Evolutionary conservation across 169 alveolate genomes (phyloP).

Genomic region (Miamiensis avidus): DNA sequence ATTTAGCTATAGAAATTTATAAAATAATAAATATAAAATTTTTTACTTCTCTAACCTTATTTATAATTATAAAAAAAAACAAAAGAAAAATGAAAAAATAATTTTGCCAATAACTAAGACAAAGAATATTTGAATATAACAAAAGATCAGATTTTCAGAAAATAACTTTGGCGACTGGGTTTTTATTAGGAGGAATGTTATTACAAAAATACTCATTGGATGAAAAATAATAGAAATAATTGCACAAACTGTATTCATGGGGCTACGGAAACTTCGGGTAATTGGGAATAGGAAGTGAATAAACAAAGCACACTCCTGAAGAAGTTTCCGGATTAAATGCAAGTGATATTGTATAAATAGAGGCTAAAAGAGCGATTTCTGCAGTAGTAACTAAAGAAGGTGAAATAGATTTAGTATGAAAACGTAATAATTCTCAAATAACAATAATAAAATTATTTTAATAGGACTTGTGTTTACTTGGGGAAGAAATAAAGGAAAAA

Average conservation of each 20-base stretch:
- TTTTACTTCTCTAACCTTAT: too few relatives aligned
- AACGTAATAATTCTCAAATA: too few relatives aligned
- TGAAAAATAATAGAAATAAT: not conserved
- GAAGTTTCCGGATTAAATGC: not conserved
- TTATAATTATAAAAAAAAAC: too few relatives aligned
- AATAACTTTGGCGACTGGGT: not conserved
- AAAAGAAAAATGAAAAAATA: too few relatives aligned
- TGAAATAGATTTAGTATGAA: too few relatives aligned
- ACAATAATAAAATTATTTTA: too few relatives aligned
- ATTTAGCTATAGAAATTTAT: too few relatives aligned
- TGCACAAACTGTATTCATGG: not conserved
- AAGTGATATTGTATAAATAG: not conserved
- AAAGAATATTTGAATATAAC: not conserved
- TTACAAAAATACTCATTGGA: not conserved
- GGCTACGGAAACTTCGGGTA: not conserved
- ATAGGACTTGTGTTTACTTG: not conserved
- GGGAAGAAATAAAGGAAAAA: not conserved
- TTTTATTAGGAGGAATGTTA: too few relatives aligned
- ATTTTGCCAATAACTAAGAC: not conserved
- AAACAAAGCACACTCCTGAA: not conserved
- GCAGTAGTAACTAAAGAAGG: not conserved
- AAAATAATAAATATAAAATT: too few relatives aligned
- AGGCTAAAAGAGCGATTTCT: not conserved
- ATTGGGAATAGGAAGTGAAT: not conserved
- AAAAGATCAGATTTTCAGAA: too few relatives aligned